phyloP scores from a whole-genome alignment of 169 alveolate species.

The Plasmodium yoelii region DNA sequence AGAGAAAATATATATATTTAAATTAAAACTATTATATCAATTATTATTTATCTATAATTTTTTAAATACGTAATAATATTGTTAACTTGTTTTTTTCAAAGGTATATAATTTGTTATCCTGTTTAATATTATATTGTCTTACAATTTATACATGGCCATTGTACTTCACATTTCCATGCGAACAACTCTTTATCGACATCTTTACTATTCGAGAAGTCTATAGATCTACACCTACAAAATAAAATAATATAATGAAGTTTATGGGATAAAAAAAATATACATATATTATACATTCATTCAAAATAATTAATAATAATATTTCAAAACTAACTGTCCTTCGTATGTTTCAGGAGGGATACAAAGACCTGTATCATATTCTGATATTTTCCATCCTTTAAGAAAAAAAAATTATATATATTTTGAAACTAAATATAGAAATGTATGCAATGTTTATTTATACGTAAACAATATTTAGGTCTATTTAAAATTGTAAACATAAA shows the following conservation, averaged over 20 bases:
- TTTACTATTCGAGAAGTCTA: conserved; percentile 61
- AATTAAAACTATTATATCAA: no score
- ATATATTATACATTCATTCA: no score
- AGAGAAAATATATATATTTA: conserved; percentile 7
- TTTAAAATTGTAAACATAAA: no score
- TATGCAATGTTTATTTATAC: no score
- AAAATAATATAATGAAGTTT: conserved; percentile 12
- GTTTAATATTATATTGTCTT: conserved; percentile 14
- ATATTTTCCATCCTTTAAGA: conserved; percentile 43
- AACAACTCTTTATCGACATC: conserved; percentile 44
- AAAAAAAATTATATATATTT: background rate
- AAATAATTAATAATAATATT: background rate
- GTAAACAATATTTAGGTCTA: no score
- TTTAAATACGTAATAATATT: no score
- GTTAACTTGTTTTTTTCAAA: no score
- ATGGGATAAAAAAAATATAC: background rate
- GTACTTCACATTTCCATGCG: conserved; percentile 74
- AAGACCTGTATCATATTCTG: conserved; percentile 50
- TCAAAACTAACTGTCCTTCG: conserved; percentile 50
- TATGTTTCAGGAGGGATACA: conserved; percentile 73
- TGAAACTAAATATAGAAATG: no score
- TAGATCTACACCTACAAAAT: conserved; percentile 79
- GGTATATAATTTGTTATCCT: background rate
- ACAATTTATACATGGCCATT: conserved; percentile 85
- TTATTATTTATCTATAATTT: no score